Evolutionary conservation across 2,329 filamentous ascomycete species (phyloP), one percentile per base, ranked within the genome.

Genomic region (Fusarium virguliforme): DNA sequence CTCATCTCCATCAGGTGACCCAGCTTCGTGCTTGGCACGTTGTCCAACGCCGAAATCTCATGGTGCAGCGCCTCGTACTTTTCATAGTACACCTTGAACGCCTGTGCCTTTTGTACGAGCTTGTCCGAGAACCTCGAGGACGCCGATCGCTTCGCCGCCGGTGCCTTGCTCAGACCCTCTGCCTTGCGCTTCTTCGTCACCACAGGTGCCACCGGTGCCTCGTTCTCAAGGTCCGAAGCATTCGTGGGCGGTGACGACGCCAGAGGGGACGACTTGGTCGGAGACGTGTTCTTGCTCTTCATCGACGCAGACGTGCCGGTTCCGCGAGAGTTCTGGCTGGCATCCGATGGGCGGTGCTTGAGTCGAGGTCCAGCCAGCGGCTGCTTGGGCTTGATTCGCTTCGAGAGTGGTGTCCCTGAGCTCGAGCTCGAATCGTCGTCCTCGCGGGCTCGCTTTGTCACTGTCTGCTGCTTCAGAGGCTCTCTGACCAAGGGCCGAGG

Each of bases 161-260:
- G 40, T 13, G 69, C 53, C 62, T 79, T 80, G 67, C 58, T 67
- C 22, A 75, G 68, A 6, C 57, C 53, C 37, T 78, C 76, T 24
- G 76, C 76, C 73, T 84, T 86, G 61, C 85, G 84, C 77, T 87
- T 87, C 78, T 83, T 85, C 13, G 61, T 56, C 15, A 71, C 68
- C 12, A 72, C 75, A n/a, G 77, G 65, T 50, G 77, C 72, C 48
- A 72, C 68, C 6, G 76, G 67, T 55, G 78, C 69, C 48, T 82
- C 72, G 70, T 85, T 82, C 32, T 90, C 88, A 38, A 90, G 79
- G 63, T 91, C 89, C 1, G 89, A 90, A 1, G 88, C 89, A 68
- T 91, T 91, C 8, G 89, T 90, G 0, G 89, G 89, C 12, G 89
- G 88, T 7, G 89, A 91, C 2, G 88, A 89, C n/a, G 89, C 89